Evolutionary conservation across 2,329 filamentous ascomycete species (phyloP).

Genomic region (Talaromyces funiculosus): DNA sequence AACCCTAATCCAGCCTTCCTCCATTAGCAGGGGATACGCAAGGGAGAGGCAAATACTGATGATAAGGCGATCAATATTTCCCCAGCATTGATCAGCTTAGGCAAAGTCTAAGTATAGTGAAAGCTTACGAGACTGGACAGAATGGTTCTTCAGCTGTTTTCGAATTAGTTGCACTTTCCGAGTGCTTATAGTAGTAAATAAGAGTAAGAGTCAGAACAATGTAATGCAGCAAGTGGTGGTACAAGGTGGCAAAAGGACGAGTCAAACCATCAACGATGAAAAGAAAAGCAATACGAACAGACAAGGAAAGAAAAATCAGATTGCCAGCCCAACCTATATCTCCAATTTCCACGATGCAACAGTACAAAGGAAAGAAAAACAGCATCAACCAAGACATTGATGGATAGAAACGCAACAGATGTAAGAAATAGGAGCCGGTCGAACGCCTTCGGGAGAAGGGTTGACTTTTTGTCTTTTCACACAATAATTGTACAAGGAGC

Average conservation of each 20-base stretch:
- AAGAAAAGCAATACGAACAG: constrained; percentile 2
- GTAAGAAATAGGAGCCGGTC: background rate
- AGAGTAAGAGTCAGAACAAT: background rate
- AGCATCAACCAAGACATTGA: background rate
- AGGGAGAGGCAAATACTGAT: background rate
- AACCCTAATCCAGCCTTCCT: background rate
- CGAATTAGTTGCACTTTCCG: constrained; percentile 6
- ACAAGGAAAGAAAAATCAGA: constrained; percentile 11
- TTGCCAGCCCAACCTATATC: constrained; percentile 14
- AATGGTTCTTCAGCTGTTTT: background rate
- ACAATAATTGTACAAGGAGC: constrained; percentile 14
- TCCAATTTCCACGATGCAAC: constrained; percentile 13
- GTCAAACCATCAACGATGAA: background rate
- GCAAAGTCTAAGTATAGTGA: background rate
- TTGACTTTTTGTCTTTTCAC: constrained; percentile 3
- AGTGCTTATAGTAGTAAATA: background rate
- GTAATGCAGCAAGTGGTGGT: constrained; percentile 10
- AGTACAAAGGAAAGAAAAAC: constrained; percentile 4
- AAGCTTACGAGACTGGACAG: background rate
- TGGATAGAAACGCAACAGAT: background rate
- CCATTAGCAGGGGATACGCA: background rate
- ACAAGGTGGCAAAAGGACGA: constrained; percentile 6
- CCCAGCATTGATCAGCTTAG: background rate
- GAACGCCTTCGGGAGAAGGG: no score
- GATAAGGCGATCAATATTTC: background rate